Conservation (phyloP, 768 basidiomycete species). For the Russula brevipes region DNA sequence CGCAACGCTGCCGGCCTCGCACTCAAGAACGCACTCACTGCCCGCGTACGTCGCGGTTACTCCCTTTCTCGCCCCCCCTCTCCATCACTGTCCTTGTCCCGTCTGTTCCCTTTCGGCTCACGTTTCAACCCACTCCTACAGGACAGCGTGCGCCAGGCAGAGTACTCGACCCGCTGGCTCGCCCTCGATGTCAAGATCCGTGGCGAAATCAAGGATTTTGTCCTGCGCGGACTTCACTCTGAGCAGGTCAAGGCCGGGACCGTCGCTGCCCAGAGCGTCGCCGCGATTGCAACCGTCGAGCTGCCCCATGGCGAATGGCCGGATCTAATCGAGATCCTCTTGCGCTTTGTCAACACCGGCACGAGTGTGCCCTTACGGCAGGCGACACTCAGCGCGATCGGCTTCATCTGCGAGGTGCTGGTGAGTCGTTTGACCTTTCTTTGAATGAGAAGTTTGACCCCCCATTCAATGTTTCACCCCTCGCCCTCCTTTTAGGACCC, state of each 20-base stretch:
- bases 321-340: constrained; percentile 80
- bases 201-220: constrained; percentile 81
- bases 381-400: constrained; percentile 89
- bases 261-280: constrained; percentile 89
- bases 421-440: constrained; percentile 46
- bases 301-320: constrained; percentile 85
- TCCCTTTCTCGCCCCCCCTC: constrained; percentile 10
- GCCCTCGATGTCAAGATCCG: constrained; percentile 62
- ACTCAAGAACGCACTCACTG: constrained; percentile 90
- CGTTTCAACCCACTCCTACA: constrained; percentile 34
- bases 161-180: constrained; percentile 78
- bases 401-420: constrained; percentile 95
- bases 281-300: constrained; percentile 92
- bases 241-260: constrained; percentile 65
- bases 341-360: constrained; percentile 79
- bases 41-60: constrained; percentile 57
- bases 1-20: constrained; percentile 96
- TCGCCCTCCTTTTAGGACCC: constrained; percentile 63
- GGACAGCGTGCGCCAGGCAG: constrained; percentile 70
- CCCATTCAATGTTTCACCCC: not conserved
- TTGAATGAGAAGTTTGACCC: not conserved
- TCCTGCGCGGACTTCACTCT: constrained; percentile 78
- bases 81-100: not conserved
- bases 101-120: not conserved
- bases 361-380: constrained; percentile 71